Conservation (phyloP, 1,139 yeast species). For the Sugiyamaella novakii region DNA sequence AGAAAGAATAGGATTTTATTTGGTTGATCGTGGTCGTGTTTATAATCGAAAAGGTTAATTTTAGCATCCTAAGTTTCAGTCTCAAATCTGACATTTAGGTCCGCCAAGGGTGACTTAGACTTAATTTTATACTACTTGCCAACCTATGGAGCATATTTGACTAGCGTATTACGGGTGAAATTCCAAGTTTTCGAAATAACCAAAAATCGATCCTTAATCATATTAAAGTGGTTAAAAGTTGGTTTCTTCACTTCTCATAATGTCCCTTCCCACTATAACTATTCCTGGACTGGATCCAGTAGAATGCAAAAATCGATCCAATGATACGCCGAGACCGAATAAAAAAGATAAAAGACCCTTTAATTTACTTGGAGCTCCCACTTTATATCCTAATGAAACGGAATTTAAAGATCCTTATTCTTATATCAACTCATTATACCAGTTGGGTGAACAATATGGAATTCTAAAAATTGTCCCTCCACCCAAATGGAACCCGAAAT, state of each 20-base stretch:
- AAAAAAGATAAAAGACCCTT: conserved; percentile 33
- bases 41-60: no score
- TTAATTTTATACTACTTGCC: neutral
- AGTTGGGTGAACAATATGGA: conserved; percentile 58
- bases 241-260: no score
- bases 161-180: neutral
- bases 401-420: conserved; percentile 53
- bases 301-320: conserved; percentile 25
- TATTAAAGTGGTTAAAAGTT: no score
- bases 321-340: conserved; percentile 23
- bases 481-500: conserved; percentile 44
- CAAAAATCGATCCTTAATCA: neutral
- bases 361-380: conserved; percentile 49
- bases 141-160: conserved; percentile 3
- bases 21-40: no score
- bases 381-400: conserved; percentile 49
- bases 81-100: no score
- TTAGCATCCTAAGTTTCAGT: no score
- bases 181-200: neutral
- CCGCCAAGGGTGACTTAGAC: no score
- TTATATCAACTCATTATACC: conserved; percentile 51
- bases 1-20: no score
- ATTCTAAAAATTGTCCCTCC: conserved; percentile 76
- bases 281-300: conserved; percentile 28
- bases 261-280: conserved; percentile 7